Evolutionary conservation across 805 yeast genomes (phyloP), one percentile per base, ranked within the genome.

Genomic region (Debaryomyces castellii): DNA sequence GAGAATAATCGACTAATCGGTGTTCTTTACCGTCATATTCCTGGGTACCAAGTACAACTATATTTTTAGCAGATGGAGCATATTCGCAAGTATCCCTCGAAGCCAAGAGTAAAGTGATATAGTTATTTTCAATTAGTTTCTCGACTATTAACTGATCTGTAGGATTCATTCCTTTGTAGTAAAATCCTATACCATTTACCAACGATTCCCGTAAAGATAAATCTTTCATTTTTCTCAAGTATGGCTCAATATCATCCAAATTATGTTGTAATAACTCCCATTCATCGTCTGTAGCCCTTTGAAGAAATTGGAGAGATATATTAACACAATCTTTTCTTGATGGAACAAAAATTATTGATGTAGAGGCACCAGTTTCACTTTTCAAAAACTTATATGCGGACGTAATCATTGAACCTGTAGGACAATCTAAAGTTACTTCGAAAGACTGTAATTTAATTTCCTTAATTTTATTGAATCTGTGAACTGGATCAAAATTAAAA

Each of bases 11-110:
- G 36, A 82, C 62, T 51, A 77, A 80, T 25, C 91, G 67, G 53
- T 83, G 88, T 52, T 87, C 96, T 41, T 73, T 77, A 0, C 88
- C 92, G 38, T 88, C 94, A 57, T 71, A 85, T 16, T 64, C 71
- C 54, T 81, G 84, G 0, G 97, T 89, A 10, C 95, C 88, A 46
- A 85, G 59, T 4, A 92, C 72, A 22, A 86, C 63, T 2, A 86
- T 87, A 40, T 73, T 62, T 34, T 73, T 66, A 0, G 89, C 81
- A 1, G 62, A 34, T 0, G 91, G 89, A 6, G 72, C 63, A 50
- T 65, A 71, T 36, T 61, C 51, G 32, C 82, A 72, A 2, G 81
- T 73, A 2, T 83, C 91, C 44, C 75, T 74, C 0, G 90, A 70
- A 0, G 84, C 83, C 16, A 91, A 48, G n/a, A 90, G 47, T 6